These are phyloP conservation scores for Russula ochroleuca DNA, from an alignment of 768 basidiomycete species.

Conservation along the genomic window DNA sequence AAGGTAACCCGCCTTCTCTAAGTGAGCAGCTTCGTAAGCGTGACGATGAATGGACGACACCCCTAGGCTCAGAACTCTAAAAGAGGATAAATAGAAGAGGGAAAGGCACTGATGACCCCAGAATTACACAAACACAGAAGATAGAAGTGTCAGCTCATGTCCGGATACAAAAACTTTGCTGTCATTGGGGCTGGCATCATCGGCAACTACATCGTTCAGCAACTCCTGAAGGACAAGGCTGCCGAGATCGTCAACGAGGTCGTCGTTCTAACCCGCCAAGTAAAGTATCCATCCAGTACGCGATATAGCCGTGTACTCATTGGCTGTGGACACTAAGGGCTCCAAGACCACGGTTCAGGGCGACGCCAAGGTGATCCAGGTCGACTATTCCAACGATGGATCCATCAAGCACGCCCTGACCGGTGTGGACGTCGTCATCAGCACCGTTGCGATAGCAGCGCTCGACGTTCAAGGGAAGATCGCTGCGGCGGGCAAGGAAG, in stretches of 20 bases:
- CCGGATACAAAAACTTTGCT: constrained; percentile 25
- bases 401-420: not conserved
- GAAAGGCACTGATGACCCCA: not conserved
- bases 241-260: constrained; percentile 20
- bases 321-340: not conserved
- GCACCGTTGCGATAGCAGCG: not conserved
- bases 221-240: constrained; percentile 18
- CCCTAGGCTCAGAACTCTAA: not conserved
- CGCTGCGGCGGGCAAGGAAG: not conserved
- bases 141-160: constrained; percentile 5
- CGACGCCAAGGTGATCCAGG: not conserved
- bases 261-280: constrained; percentile 23
- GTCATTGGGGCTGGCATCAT: constrained; percentile 23
- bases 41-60: too few relatives aligned
- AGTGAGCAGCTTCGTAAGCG: too few relatives aligned
- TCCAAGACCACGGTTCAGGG: not conserved
- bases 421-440: not conserved
- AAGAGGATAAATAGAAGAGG: not conserved
- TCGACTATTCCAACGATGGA: not conserved
- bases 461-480: not conserved
- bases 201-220: constrained; percentile 21
- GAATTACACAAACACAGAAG: not conserved
- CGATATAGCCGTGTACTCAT: too few relatives aligned
- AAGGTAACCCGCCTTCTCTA: too few relatives aligned
- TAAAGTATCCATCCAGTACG: not conserved